phyloP scores from a whole-genome alignment of 495 filamentous ascomycete genomes.

The Tuber microsphaerosporum region DNA sequence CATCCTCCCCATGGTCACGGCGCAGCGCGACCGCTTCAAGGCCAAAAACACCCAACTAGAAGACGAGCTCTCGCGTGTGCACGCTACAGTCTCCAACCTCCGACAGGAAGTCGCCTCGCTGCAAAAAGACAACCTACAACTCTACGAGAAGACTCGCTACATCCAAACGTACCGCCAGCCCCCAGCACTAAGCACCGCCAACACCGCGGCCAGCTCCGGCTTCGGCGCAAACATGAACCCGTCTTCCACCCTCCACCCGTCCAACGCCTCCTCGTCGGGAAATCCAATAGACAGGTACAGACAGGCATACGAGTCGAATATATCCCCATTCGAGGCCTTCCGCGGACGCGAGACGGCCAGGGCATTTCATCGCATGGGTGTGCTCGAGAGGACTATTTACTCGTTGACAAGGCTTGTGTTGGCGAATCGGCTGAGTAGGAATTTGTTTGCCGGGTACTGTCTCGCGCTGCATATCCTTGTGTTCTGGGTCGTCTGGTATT shows the following conservation, averaged over 20 bases:
- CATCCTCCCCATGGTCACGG: conserved; percentile 95
- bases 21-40: conserved; percentile 96
- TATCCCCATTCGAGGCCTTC: conserved; percentile 93
- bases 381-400: conserved; percentile 84
- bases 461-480: conserved; percentile 79
- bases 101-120: conserved; percentile 85
- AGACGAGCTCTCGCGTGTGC: conserved; percentile 74
- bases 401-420: conserved; percentile 85
- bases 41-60: conserved; percentile 89
- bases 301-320: conserved; percentile 86
- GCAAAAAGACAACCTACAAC: conserved; percentile 90
- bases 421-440: conserved; percentile 80
- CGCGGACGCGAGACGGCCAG: conserved; percentile 81
- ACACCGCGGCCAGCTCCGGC: conserved; percentile 59
- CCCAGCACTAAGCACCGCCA: conserved; percentile 44
- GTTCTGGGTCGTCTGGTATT: conserved; percentile 77
- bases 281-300: conserved; percentile 79
- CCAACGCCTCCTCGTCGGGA: conserved; percentile 51
- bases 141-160: conserved; percentile 98
- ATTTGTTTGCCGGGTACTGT: conserved; percentile 93
- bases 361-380: conserved; percentile 89
- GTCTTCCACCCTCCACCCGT: conserved; percentile 54
- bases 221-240: conserved; percentile 69
- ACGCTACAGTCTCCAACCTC: conserved; percentile 73
- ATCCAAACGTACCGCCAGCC: conserved; percentile 71